A percentile compares a stretch with the other conserved stretches of the same genome.
Conservation (phyloP, 1,284 basidiomycete species). For the Ustilago loliicola region DNA sequence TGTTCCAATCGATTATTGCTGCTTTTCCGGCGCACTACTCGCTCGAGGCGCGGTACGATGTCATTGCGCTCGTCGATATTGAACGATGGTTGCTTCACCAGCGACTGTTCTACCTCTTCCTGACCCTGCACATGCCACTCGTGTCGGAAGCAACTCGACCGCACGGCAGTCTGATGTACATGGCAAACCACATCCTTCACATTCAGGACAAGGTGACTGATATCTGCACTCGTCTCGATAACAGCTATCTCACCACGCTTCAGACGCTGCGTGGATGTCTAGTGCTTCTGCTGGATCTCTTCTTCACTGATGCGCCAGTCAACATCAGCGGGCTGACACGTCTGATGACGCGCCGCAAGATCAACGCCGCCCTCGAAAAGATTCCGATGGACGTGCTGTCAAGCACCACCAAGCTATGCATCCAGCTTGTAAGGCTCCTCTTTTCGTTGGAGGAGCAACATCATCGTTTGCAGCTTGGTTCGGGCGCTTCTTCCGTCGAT, state of each 20-base stretch:
- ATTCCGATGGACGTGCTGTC: constrained; percentile 31
- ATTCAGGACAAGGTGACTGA: constrained; percentile 45
- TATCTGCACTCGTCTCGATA: constrained; percentile 28
- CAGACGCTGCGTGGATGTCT: constrained; percentile 43
- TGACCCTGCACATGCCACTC: constrained; percentile 48
- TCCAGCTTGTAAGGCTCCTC: constrained; percentile 29
- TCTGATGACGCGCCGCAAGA: constrained; percentile 42
- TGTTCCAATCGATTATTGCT: constrained; percentile 36
- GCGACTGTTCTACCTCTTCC: constrained; percentile 34
- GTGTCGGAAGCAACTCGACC: constrained; percentile 31
- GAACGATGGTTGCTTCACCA: constrained; percentile 50
- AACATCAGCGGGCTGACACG: constrained; percentile 35
- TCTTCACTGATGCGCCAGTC: constrained; percentile 23
- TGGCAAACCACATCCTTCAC: constrained; percentile 43
- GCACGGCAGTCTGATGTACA: constrained; percentile 47
- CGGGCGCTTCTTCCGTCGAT: neutral
- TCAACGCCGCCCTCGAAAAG: constrained; percentile 36
- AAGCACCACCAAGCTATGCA: constrained; percentile 35
- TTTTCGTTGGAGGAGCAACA: constrained; percentile 35
- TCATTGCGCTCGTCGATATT: constrained; percentile 28
- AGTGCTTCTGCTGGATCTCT: constrained; percentile 41
- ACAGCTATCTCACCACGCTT: constrained; percentile 26
- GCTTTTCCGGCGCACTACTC: constrained; percentile 47
- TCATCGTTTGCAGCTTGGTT: constrained; percentile 17
- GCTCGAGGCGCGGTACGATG: constrained; percentile 37